phyloP scores from a whole-genome alignment of 2,329 filamentous ascomycete genomes.

The Phoma herbarum region DNA sequence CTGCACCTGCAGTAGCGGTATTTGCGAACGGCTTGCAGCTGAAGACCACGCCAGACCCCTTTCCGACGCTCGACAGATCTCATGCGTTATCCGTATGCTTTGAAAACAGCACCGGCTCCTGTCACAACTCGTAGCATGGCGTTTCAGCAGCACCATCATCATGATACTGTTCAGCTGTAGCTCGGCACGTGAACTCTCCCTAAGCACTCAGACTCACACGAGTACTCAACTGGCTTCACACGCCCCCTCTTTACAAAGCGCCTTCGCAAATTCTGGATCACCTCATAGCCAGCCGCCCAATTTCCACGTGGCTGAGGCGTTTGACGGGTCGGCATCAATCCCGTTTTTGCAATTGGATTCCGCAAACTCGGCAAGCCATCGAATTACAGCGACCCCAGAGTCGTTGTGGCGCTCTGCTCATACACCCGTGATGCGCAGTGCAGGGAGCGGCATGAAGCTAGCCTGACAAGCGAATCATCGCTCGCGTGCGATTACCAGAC shows the following conservation, averaged over 20 bases:
- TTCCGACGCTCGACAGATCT: not conserved
- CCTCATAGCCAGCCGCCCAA: conserved; percentile 9
- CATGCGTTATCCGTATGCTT: not conserved
- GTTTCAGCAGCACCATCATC: not conserved
- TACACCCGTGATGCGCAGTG: conserved; percentile 5
- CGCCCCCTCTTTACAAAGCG: not conserved
- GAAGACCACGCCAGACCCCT: not conserved
- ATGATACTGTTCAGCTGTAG: not conserved
- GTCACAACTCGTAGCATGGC: not conserved
- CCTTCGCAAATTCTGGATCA: conserved; percentile 4
- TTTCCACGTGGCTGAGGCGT: conserved; percentile 11
- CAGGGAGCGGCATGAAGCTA: conserved; percentile 9
- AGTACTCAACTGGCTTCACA: not conserved
- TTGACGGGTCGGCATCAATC: conserved; percentile 14
- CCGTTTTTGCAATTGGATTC: conserved; percentile 15
- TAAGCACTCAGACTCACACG: not conserved
- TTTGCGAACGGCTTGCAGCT: conserved; percentile 1
- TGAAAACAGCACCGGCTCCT: not conserved
- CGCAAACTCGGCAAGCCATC: not conserved
- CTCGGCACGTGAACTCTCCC: not conserved
- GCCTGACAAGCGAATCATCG: conserved; percentile 14
- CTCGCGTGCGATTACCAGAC: conserved; percentile 18
- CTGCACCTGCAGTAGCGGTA: conserved; percentile 5
- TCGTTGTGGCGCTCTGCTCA: not conserved
- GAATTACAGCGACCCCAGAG: not conserved